Conservation (phyloP, 1,284 basidiomycete genomes). For the Cystobasidium pallidum region DNA sequence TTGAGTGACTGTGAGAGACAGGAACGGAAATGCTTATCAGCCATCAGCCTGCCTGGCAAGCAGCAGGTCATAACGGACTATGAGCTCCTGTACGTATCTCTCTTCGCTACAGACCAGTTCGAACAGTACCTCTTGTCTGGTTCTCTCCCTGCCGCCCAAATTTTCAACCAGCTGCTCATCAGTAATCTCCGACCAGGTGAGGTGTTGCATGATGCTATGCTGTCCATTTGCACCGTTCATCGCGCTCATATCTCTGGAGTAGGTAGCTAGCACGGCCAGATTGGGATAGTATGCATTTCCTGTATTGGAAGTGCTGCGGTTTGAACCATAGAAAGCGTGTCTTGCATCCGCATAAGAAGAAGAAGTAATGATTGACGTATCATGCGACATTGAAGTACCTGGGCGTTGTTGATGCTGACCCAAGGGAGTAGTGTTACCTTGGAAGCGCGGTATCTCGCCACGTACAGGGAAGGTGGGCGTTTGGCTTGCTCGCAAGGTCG, state of each 20-base stretch:
- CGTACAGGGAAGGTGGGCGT: conserved; percentile 18
- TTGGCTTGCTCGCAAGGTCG: conserved; percentile 22
- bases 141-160: conserved; percentile 87
- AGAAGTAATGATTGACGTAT: conserved; percentile 36
- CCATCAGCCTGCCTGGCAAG: background rate
- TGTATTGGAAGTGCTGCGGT: background rate
- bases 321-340: conserved; percentile 26
- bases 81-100: conserved; percentile 64
- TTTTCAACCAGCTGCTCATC: conserved; percentile 94
- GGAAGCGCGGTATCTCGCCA: conserved; percentile 37
- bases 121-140: conserved; percentile 94
- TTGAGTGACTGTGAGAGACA: conserved; percentile 68
- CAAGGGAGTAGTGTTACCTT: conserved; percentile 9
- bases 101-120: conserved; percentile 98
- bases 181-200: conserved; percentile 93
- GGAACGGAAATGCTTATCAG: background rate
- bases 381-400: conserved; percentile 37
- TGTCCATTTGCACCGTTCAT: background rate
- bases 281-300: conserved; percentile 33
- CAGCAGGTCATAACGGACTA: conserved; percentile 44
- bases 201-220: conserved; percentile 59
- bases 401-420: conserved; percentile 11
- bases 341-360: conserved; percentile 25
- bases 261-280: conserved; percentile 41
- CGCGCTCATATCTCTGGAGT: conserved; percentile 28